A percentile compares a stretch with the other conserved stretches of the same genome.
phyloP scores from a whole-genome alignment of 164 flowering plant species.

The Hamamelis virginiana region DNA sequence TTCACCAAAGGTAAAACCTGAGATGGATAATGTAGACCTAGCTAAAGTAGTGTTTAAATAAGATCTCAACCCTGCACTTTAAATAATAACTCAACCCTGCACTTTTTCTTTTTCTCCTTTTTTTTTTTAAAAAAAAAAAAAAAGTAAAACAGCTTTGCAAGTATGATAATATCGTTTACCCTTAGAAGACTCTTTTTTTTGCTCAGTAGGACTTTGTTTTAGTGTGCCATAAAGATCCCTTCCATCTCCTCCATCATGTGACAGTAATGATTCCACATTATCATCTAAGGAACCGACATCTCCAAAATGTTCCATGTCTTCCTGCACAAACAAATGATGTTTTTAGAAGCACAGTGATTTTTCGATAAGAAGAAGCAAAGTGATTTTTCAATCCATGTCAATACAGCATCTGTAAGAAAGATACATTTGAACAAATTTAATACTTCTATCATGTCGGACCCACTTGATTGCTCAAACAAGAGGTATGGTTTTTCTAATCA shows the following conservation, averaged over 20 bases:
- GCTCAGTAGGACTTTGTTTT: constrained; percentile 70
- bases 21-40: constrained; percentile 10
- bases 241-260: constrained; percentile 86
- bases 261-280: constrained; percentile 79
- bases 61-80: background rate
- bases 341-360: background rate
- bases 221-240: constrained; percentile 65
- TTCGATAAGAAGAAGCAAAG: too few relatives aligned
- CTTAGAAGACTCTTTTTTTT: constrained; percentile 69
- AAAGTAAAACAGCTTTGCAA: background rate
- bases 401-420: background rate
- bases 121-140: too few relatives aligned
- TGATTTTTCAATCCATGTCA: too few relatives aligned
- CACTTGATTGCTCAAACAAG: background rate
- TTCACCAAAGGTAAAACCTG: constrained; percentile 78
- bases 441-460: background rate
- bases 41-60: background rate
- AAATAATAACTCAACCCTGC: background rate
- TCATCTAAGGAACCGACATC: constrained; percentile 87
- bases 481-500: background rate
- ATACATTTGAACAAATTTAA: background rate
- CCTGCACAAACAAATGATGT: constrained; percentile 49
- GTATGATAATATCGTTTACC: constrained; percentile 31
- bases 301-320: constrained; percentile 83
- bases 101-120: background rate